phyloP scores from a whole-genome alignment of 2,329 filamentous ascomycete species.

The Fusarium sarcochroum region DNA sequence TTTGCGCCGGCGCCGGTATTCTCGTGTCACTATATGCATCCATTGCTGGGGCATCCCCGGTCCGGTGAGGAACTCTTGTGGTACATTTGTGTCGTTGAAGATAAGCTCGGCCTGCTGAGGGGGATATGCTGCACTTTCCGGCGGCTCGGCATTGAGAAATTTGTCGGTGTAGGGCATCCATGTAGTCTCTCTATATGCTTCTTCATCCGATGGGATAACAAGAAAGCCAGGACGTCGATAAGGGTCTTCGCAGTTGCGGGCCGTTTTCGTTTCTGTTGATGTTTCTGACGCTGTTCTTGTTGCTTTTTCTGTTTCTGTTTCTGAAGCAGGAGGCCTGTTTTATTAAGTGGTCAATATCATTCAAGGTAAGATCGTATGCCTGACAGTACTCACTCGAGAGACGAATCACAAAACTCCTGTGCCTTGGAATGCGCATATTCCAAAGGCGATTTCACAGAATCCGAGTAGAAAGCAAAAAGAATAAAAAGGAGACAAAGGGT shows the following conservation, averaged over 20 bases:
- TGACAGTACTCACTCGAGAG: too few species aligned
- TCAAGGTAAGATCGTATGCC: too few species aligned
- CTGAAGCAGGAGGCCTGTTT: too few species aligned
- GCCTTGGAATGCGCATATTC: too few species aligned
- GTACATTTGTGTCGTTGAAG: conserved; percentile 9
- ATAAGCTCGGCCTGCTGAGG: background rate
- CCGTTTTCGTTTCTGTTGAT: background rate
- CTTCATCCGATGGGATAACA: background rate
- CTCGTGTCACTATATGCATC: conserved; percentile 1
- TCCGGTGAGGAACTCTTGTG: background rate
- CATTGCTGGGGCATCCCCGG: conserved; percentile 1
- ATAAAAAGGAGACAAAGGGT: too few species aligned
- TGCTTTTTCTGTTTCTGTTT: background rate
- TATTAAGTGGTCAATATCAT: too few species aligned
- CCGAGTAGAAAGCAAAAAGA: too few species aligned
- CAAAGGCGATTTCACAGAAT: too few species aligned
- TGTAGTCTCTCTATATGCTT: background rate
- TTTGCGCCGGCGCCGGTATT: background rate
- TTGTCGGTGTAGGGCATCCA: conserved; percentile 7
- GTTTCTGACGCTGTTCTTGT: background rate
- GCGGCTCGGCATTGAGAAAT: background rate
- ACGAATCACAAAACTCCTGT: too few species aligned
- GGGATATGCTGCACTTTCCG: conserved; percentile 5
- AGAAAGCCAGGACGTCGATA: conserved; percentile 2
- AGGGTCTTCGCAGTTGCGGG: conserved; percentile 7